Base-by-base conservation (phyloP, 176 grass and related monocot species). In the Typha latifolia region DNA sequence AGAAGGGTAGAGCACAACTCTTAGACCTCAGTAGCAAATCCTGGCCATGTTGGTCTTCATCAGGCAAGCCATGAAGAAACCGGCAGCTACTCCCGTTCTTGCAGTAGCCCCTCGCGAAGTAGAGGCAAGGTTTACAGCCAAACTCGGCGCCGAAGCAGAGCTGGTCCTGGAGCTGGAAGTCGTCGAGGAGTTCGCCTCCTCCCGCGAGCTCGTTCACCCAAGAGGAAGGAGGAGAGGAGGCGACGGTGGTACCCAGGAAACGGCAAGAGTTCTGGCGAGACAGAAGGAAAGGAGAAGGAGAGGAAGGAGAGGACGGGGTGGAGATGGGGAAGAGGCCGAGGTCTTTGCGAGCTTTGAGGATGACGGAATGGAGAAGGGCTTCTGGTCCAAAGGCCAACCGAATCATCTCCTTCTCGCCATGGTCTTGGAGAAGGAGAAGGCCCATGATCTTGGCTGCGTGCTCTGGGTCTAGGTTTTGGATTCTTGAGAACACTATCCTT, bases 341-440 rank as follows among this genome's bases (percentile, higher is more conserved):
- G 12, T 96, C 92, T 66, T 88, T 91, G 23, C 84, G 77, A 14
- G 87, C 92, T 76, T 85, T 85, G 32, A 83, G 48, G 62, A 91
- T 78, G 68, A 96, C 79, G 12, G 80, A 82, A 14, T 86, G 87
- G 23, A 96, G 88, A 20, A 91, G 87, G 13, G 82, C 66, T 66
- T 96, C 92, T 0, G 92, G 92, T 32, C 87, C 88, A 61, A 96
- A 96, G 73, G 92, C 87, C 48, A 96, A 73, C 51, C 92, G 92
- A 52, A 96, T 96, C 92, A 96, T 91, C 87, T 96, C 92, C 77
- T 96, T 88, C 72, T 96, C 87, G 53, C 88, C 88, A 69, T 96
- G 88, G 73, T 91, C 82, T 79, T 96, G 92, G 66, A 96, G 71
- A 74, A 96, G 81, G 23, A 96, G 82, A 23, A 91, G 50, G 5